These are phyloP conservation scores for Sugiyamaella mastotermitis DNA, from an alignment of 805 yeast species.

Conservation along the genomic window DNA sequence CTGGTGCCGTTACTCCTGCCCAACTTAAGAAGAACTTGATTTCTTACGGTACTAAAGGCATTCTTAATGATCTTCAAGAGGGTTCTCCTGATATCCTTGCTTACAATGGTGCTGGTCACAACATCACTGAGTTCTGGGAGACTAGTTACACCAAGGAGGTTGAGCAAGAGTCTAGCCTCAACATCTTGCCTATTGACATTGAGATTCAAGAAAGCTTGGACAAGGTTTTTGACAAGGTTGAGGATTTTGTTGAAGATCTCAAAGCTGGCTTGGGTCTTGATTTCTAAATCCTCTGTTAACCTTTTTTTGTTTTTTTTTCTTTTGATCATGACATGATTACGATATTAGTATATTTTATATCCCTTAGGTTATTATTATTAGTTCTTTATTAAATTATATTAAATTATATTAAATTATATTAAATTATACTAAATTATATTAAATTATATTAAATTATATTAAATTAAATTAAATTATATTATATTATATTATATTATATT, in stretches of 20 bases:
- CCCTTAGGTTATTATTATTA: too few species aligned
- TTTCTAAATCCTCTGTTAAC: constrained; percentile 9
- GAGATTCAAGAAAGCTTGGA: constrained; percentile 12
- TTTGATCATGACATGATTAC: too few species aligned
- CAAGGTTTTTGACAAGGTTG: constrained; percentile 14
- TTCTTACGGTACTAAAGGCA: constrained; percentile 45
- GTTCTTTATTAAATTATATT: too few species aligned
- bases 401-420: too few species aligned
- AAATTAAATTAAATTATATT: too few species aligned
- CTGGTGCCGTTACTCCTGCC: constrained; percentile 43
- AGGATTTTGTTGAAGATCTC: constrained; percentile 14
- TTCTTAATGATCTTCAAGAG: constrained; percentile 40
- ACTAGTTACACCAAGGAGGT: constrained; percentile 21
- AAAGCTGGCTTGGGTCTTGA: constrained; percentile 17
- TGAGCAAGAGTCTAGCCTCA: constrained; percentile 9
- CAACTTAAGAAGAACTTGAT: constrained; percentile 49
- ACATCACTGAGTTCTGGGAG: constrained; percentile 46
- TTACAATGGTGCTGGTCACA: constrained; percentile 55
- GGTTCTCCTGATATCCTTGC: constrained; percentile 54
- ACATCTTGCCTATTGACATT: constrained; percentile 18
- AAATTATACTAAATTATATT: too few species aligned
- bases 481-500: not conserved
- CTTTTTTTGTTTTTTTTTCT: too few species aligned
- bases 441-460: too few species aligned
- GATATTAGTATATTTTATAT: too few species aligned